These are phyloP conservation scores for Actinomortierella ambigua DNA, from an alignment of 371 early-diverging fungal species.

Conservation along the genomic window DNA sequence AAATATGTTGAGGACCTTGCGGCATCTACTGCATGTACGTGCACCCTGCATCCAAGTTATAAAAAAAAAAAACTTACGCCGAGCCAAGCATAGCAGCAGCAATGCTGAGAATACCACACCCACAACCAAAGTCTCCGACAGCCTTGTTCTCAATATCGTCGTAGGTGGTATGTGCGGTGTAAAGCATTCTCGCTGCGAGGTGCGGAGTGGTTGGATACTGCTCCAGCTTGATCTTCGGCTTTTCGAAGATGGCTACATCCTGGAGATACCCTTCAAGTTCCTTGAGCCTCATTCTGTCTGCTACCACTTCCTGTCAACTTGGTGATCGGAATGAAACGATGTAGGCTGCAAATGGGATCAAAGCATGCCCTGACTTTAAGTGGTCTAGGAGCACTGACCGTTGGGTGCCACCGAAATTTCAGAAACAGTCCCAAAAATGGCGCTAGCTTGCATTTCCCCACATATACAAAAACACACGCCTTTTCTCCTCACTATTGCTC, in stretches of 20 bases:
- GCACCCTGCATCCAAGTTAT: neutral
- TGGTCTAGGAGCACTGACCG: no score
- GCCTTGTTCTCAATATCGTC: slow-evolving; percentile 79
- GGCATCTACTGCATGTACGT: no score
- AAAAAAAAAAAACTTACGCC: slow-evolving; percentile 18
- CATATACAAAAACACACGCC: no score
- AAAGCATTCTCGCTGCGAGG: slow-evolving; percentile 81
- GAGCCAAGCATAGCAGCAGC: slow-evolving; percentile 41
- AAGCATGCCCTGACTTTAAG: no score
- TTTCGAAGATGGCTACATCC: slow-evolving; percentile 73
- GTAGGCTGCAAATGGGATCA: no score
- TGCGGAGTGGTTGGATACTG: slow-evolving; percentile 90
- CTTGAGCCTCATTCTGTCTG: slow-evolving; percentile 70
- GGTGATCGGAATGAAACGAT: neutral
- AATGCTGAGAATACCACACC: slow-evolving; percentile 75
- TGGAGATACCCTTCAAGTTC: slow-evolving; percentile 77
- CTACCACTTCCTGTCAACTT: slow-evolving; percentile 1
- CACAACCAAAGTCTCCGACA: slow-evolving; percentile 84
- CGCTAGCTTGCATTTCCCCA: no score
- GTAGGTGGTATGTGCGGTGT: slow-evolving; percentile 78
- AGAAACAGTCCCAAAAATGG: no score
- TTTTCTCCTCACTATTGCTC: neutral
- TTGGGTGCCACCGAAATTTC: no score
- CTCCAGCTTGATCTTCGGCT: slow-evolving; percentile 83
- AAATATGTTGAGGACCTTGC: no score